These are phyloP conservation scores for Umbelopsis sp. DNA, from an alignment of 371 early-diverging fungal species.

Conservation along the genomic window DNA sequence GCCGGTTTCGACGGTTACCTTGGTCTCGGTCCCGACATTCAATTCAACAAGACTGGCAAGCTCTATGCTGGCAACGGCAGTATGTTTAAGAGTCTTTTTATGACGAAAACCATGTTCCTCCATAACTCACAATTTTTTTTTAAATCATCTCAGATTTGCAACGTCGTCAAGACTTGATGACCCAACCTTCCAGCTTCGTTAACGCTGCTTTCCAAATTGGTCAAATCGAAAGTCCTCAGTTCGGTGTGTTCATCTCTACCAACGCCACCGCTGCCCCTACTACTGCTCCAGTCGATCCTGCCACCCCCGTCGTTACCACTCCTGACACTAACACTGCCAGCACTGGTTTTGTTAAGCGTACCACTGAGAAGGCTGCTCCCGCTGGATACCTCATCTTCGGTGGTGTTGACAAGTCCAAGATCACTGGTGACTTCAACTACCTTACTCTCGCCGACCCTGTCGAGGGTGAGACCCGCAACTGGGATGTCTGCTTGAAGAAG, in stretches of 20 bases:
- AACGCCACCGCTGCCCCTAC: constrained; percentile 19
- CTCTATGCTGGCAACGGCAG: constrained; percentile 11
- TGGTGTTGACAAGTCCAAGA: constrained; percentile 45
- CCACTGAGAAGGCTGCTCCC: constrained; percentile 26
- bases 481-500: constrained; percentile 48
- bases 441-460: constrained; percentile 30
- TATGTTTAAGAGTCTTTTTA: too few species aligned
- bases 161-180: constrained; percentile 1
- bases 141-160: not conserved
- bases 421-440: constrained; percentile 43
- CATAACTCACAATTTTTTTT: too few species aligned
- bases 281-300: constrained; percentile 13
- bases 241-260: constrained; percentile 43
- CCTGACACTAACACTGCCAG: constrained; percentile 31
- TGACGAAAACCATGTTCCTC: too few species aligned
- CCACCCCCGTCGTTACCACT: constrained; percentile 4
- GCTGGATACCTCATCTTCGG: constrained; percentile 52
- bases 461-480: constrained; percentile 31
- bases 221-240: constrained; percentile 41
- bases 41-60: constrained; percentile 34
- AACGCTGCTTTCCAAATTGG: constrained; percentile 14
- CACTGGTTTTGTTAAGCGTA: constrained; percentile 37
- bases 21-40: constrained; percentile 47
- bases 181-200: constrained; percentile 1
- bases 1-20: constrained; percentile 53